Conservation (phyloP, 306 rosid genomes). For the Malus fusca region DNA sequence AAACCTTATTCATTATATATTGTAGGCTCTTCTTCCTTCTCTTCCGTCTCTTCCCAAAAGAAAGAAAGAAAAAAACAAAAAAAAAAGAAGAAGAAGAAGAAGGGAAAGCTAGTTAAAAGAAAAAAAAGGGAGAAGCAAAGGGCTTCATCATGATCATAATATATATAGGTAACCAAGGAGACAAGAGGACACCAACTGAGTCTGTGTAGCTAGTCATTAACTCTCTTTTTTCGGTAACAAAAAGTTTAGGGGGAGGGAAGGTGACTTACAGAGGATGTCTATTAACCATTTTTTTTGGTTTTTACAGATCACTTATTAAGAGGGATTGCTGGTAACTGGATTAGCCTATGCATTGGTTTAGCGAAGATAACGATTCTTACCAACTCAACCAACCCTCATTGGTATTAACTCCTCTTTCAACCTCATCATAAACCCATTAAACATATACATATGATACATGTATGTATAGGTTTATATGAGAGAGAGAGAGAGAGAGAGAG, state of each 20-base stretch:
- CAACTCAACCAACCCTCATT: too few relatives aligned
- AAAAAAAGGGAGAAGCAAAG: slow-evolving; percentile 14
- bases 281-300: too few relatives aligned
- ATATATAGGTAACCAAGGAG: slow-evolving; percentile 30
- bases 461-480: not conserved
- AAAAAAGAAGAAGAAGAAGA: not conserved
- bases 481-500: too few relatives aligned
- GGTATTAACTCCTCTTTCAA: slow-evolving; percentile 32
- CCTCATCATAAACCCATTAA: slow-evolving; percentile 38
- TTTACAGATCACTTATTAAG: too few relatives aligned
- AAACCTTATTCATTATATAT: not conserved
- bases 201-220: slow-evolving; percentile 47
- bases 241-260: too few relatives aligned
- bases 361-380: too few relatives aligned
- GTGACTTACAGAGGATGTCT: too few relatives aligned
- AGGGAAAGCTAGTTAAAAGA: slow-evolving; percentile 20
- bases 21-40: not conserved
- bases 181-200: slow-evolving; percentile 73
- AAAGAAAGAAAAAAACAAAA: not conserved
- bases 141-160: slow-evolving; percentile 43
- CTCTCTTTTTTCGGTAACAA: too few relatives aligned
- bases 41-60: slow-evolving; percentile 15
- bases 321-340: too few relatives aligned
- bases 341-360: too few relatives aligned
- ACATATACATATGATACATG: not conserved